phyloP scores from a whole-genome alignment of 2,329 filamentous ascomycete genomes.

The Cryphonectria japonica region DNA sequence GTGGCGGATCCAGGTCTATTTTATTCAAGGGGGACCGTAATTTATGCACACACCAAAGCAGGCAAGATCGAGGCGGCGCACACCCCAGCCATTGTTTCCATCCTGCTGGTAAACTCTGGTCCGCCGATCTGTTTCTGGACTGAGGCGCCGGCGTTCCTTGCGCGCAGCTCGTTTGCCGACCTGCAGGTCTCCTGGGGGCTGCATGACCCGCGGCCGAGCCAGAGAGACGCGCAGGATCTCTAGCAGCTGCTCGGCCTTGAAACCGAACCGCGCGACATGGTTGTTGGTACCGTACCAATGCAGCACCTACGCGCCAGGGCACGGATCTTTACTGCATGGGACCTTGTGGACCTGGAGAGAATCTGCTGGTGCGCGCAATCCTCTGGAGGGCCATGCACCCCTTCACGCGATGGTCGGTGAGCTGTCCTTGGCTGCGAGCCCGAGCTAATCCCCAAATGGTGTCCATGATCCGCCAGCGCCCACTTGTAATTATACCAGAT shows the following conservation, averaged over 20 bases:
- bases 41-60: background rate
- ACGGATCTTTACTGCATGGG: background rate
- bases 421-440: conserved; percentile 16
- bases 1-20: background rate
- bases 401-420: conserved; percentile 20
- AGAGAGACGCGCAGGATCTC: conserved; percentile 6
- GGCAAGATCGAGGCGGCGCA: background rate
- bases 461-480: conserved; percentile 25
- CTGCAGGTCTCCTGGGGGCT: conserved; percentile 13
- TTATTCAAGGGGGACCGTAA: background rate
- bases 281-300: background rate
- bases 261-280: background rate
- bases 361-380: background rate
- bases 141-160: background rate
- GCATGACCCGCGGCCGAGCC: conserved; percentile 2
- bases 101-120: conserved; percentile 1
- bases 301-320: background rate
- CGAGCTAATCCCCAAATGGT: conserved; percentile 24
- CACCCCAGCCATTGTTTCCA: background rate
- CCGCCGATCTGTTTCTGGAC: conserved; percentile 5
- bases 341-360: background rate
- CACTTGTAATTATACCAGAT: conserved; percentile 28
- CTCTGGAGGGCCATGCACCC: background rate
- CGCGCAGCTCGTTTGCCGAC: background rate
- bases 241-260: background rate